Evolutionary conservation across 768 basidiomycete genomes (phyloP), one percentile per base, ranked within the genome.

Genomic region (Pisolithus orientalis): DNA sequence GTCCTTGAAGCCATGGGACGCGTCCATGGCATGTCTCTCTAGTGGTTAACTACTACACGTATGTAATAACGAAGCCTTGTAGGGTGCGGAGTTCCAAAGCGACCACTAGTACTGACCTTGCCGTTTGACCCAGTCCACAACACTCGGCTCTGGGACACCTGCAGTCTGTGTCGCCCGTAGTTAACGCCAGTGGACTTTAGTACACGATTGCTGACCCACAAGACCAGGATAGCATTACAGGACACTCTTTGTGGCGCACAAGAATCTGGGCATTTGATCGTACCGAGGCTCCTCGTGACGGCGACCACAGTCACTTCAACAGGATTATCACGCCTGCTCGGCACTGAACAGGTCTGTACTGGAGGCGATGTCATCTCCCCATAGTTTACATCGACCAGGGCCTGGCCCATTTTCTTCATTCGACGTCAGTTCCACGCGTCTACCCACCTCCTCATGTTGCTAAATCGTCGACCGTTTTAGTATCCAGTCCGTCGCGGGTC

Each of bases 401-500:
- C 13, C 65, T 44, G 56, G 57, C 39, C 53, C 50, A 44, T 59
- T 60, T 50, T 40, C 62, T 38, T 48, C 66, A 13, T 57, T 67
- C 59, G 67, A 70, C 65, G 66, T 68, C 54, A 68, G 66, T 68
- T 51, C 52, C 57, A 62, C 62, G 55, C 47, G 56, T 51, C 51
- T 46, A n/a, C 39, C 49, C 48, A 40, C 49, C 52, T 39, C 53
- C 53, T 50, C 28, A 24, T 51, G 52, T 34, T 59, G 58, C 60
- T 60, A 58, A 57, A 46, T 52, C 10, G 44, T 48, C 49, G 62
- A 59, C 51, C 47, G 44, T 45, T 32, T 59, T 64, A 60, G 54
- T 65, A 56, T 48, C 56, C 58, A 40, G 25, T 57, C 50, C 75
- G 73, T 57, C 75, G 75, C 50, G 73, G 72, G 57, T 73, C 76